These are phyloP conservation scores for Hericium erinaceus DNA, from an alignment of 768 basidiomycete species.

Conservation along the genomic window DNA sequence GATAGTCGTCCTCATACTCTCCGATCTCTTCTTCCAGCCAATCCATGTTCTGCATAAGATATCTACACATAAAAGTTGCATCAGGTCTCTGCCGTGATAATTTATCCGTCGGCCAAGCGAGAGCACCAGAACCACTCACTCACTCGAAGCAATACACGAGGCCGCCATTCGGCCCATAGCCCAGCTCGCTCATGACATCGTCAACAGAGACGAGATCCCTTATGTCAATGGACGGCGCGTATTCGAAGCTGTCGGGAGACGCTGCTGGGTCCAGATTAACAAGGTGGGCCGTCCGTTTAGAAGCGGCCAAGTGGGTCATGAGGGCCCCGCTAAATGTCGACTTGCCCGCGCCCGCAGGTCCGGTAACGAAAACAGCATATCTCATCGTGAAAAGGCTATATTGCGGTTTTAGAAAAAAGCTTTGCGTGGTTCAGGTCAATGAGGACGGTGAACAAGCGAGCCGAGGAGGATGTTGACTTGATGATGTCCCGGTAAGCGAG, in stretches of 20 bases:
- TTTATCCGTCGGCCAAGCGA: not conserved
- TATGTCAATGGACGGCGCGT: constrained; percentile 90
- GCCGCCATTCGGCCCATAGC: constrained; percentile 95
- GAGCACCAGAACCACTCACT: constrained; percentile 40
- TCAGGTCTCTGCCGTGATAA: not conserved
- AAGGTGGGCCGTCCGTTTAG: constrained; percentile 80
- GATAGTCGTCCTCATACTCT: constrained; percentile 91
- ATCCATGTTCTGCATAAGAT: constrained; percentile 93
- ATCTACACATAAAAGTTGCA: constrained; percentile 38
- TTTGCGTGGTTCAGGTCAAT: not conserved
- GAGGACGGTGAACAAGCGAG: not conserved
- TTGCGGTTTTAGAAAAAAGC: not conserved
- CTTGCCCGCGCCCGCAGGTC: constrained; percentile 98
- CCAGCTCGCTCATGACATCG: constrained; percentile 93
- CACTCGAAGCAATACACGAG: constrained; percentile 99
- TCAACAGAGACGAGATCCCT: constrained; percentile 84
- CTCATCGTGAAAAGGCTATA: constrained; percentile 41
- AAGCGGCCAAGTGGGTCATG: constrained; percentile 77
- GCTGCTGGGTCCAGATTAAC: constrained; percentile 98
- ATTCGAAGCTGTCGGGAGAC: constrained; percentile 75
- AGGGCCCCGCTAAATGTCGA: constrained; percentile 87
- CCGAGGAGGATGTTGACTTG: not conserved
- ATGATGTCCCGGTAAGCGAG: not conserved
- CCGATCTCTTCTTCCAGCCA: constrained; percentile 97
- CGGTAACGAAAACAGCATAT: constrained; percentile 82